Conservation (phyloP, 495 filamentous ascomycete species). For the Hypomontagnella monticulosa region DNA sequence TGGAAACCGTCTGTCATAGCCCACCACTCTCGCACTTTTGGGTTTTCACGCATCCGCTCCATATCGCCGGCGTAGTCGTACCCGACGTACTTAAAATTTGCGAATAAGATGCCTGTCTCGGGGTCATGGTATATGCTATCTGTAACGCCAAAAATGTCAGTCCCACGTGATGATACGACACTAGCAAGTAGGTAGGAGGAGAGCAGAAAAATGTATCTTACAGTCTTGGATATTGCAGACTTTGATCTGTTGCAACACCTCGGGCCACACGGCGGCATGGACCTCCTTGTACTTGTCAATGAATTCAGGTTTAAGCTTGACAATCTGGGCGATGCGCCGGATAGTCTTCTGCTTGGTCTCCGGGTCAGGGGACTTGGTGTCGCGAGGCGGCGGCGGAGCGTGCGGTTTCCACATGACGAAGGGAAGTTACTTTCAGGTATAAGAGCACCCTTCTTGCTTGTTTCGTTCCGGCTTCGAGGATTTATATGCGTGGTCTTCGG, state of each 20-base stretch:
- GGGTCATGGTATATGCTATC: constrained; percentile 79
- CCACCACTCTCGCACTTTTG: constrained; percentile 82
- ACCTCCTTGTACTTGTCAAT: constrained; percentile 74
- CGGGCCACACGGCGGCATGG: constrained; percentile 77
- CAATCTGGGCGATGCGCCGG: constrained; percentile 71
- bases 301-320: constrained; percentile 73
- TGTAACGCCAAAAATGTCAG: constrained; percentile 36
- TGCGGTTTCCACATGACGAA: constrained; percentile 34
- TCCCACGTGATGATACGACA: not conserved
- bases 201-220: constrained; percentile 48
- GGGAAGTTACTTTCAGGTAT: not conserved
- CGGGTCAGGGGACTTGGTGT: constrained; percentile 36
- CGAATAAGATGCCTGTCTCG: constrained; percentile 69
- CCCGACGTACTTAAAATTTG: constrained; percentile 78
- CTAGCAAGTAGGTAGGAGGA: not conserved
- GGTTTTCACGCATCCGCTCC: constrained; percentile 73
- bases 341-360: constrained; percentile 49
- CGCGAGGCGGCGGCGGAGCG: constrained; percentile 25
- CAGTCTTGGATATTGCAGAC: constrained; percentile 78
- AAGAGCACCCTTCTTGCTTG: not conserved
- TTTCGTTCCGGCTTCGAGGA: not conserved
- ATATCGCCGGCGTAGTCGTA: constrained; percentile 75
- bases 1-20: constrained; percentile 79
- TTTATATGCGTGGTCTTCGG: too few relatives aligned
- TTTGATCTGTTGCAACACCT: constrained; percentile 75